Conservation (phyloP, 2,329 filamentous ascomycete genomes). For the Ophiognomonia clavigignenti-juglandacearum region DNA sequence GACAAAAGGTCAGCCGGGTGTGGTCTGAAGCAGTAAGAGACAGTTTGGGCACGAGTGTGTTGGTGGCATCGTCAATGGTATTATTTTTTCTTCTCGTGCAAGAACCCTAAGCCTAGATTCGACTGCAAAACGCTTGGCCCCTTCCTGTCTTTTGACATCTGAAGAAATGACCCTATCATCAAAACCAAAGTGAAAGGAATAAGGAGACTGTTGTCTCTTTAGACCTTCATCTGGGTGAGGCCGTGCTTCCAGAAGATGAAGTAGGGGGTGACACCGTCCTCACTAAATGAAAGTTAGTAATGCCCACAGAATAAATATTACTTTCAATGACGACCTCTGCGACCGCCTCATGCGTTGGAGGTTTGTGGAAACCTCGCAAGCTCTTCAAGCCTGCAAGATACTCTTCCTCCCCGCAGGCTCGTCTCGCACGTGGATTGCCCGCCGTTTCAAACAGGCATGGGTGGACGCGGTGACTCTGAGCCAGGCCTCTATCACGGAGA, state of each 20-base stretch:
- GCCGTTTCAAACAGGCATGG: no score
- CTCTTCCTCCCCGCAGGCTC: no score
- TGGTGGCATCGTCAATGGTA: slow-evolving; percentile 13
- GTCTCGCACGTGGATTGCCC: no score
- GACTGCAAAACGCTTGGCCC: slow-evolving; percentile 7
- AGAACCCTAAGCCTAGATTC: slow-evolving; percentile 10
- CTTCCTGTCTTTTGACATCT: slow-evolving; percentile 1
- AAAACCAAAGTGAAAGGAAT: slow-evolving; percentile 3
- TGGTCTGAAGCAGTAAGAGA: neutral
- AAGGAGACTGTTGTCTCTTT: slow-evolving; percentile 31
- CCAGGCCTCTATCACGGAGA: no score
- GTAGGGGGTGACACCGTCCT: slow-evolving; percentile 88
- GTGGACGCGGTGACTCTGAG: no score
- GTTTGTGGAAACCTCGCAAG: no score
- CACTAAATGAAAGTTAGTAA: slow-evolving; percentile 28
- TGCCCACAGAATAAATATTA: no score
- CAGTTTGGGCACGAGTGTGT: no score
- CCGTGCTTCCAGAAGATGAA: slow-evolving; percentile 95
- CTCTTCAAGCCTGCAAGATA: no score
- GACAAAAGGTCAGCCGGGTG: no score
- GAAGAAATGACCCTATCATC: neutral
- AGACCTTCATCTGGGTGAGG: slow-evolving; percentile 85
- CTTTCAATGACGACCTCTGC: neutral
- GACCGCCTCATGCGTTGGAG: no score
- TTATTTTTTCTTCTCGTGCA: slow-evolving; percentile 9